A percentile compares a stretch with the other conserved stretches of the same genome.
Evolutionary conservation across 2,329 filamentous ascomycete species (phyloP).

Genomic region (Penicillium sp.): DNA sequence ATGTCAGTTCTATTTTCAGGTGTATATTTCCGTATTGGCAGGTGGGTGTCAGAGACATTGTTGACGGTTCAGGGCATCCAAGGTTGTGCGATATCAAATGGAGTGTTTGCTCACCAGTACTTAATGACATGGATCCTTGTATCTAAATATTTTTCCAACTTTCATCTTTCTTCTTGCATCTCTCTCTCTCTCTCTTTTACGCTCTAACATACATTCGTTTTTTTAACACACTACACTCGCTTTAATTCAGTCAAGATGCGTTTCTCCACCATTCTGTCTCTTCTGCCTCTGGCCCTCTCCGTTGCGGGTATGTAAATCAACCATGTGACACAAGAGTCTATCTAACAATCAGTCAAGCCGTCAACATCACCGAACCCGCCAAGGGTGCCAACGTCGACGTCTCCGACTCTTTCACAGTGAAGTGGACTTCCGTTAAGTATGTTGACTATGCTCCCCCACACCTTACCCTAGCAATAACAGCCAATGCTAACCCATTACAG

Average conservation of each 20-base stretch:
- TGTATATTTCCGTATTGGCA: constrained; percentile 7
- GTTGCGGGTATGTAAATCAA: constrained; percentile 27
- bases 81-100: constrained; percentile 6
- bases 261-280: constrained; percentile 24
- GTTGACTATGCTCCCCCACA: constrained; percentile 2
- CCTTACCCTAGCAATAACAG: background rate
- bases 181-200: background rate
- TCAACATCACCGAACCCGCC: constrained; percentile 37
- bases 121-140: constrained; percentile 1
- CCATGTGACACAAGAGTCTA: background rate
- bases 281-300: constrained; percentile 31
- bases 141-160: background rate
- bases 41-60: background rate
- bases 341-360: constrained; percentile 25
- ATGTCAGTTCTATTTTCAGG: constrained; percentile 7
- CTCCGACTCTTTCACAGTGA: constrained; percentile 37
- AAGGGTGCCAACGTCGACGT: constrained; percentile 35
- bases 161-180: background rate
- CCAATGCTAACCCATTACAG: constrained; percentile 19
- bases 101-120: constrained; percentile 1
- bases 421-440: constrained; percentile 41
- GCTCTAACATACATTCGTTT: background rate
- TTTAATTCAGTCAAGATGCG: constrained; percentile 27
- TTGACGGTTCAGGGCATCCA: background rate
- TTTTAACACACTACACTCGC: constrained; percentile 1